Evolutionary conservation across 805 yeast species (phyloP).

Genomic region (Saturnispora hagleri): DNA sequence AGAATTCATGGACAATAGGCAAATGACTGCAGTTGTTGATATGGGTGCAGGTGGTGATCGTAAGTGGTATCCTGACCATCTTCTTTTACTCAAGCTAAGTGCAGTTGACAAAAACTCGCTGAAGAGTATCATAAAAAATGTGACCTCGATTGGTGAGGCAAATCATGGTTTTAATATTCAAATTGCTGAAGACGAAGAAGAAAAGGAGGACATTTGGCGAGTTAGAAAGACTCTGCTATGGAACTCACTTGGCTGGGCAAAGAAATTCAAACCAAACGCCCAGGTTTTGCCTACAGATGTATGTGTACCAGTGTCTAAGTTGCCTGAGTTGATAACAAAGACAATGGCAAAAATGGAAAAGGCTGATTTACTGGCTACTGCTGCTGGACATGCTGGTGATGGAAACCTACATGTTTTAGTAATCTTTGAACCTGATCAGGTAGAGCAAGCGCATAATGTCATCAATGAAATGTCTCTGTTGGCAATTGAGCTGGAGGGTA

Average conservation of each 20-base stretch:
- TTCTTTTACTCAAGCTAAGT: conserved; percentile 53
- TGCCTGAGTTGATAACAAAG: conserved; percentile 53
- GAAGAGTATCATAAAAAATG: conserved; percentile 36
- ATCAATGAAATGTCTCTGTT: conserved; percentile 54
- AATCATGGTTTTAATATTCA: conserved; percentile 51
- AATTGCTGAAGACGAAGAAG: conserved; percentile 54
- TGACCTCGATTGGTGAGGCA: conserved; percentile 40
- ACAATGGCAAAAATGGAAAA: conserved; percentile 50
- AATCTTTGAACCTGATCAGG: conserved; percentile 45
- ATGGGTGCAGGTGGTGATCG: conserved; percentile 31
- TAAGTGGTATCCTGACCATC: conserved; percentile 25
- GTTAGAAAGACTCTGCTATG: conserved; percentile 66
- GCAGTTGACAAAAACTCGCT: conserved; percentile 33
- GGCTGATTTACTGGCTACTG: conserved; percentile 45
- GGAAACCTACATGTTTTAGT: conserved; percentile 72
- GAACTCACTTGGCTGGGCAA: conserved; percentile 62
- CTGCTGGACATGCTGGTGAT: conserved; percentile 78
- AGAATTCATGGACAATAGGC: conserved; percentile 63
- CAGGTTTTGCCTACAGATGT: conserved; percentile 73
- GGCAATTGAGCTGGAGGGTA: conserved; percentile 67
- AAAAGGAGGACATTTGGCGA: conserved; percentile 60
- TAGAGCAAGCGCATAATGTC: conserved; percentile 36
- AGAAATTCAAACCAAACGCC: conserved; percentile 32
- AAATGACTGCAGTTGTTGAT: conserved; percentile 57
- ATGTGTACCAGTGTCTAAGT: conserved; percentile 67